Conservation (phyloP, 163 green algal species). For the Scenedesmus sp. region DNA sequence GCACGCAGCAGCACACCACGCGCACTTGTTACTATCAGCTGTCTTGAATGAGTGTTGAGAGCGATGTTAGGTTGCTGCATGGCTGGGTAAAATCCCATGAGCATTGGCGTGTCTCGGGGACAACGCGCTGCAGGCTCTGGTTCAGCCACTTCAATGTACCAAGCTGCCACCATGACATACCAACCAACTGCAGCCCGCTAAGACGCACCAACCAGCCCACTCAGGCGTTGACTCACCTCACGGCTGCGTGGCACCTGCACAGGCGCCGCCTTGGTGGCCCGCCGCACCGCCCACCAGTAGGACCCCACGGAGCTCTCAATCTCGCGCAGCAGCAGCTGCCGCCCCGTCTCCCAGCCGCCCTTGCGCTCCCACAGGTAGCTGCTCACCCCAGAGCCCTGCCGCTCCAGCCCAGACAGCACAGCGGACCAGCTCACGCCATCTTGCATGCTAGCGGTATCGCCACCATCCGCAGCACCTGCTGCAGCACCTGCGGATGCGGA, state of each 20-base stretch:
- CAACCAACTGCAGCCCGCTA: too few relatives aligned
- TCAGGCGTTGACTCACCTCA: background rate
- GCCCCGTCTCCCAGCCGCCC: conserved; percentile 32
- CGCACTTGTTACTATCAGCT: too few relatives aligned
- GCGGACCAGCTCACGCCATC: background rate
- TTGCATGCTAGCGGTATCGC: background rate
- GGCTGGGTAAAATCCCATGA: too few relatives aligned
- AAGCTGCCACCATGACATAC: background rate
- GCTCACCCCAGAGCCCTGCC: conserved; percentile 22
- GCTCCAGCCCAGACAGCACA: conserved; percentile 10
- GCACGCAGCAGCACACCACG: too few relatives aligned
- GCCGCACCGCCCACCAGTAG: conserved; percentile 35
- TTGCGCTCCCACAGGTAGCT: conserved; percentile 48
- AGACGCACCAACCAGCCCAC: too few relatives aligned
- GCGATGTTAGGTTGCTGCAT: too few relatives aligned
- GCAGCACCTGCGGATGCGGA: background rate
- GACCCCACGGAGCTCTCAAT: conserved; percentile 21
- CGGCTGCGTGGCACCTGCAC: conserved; percentile 35
- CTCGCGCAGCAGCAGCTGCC: conserved; percentile 43
- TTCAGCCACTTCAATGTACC: too few relatives aligned
- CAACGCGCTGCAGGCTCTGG: too few relatives aligned
- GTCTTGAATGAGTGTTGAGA: too few relatives aligned
- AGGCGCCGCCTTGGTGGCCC: conserved; percentile 1
- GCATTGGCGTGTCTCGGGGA: too few relatives aligned
- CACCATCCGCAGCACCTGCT: background rate